Evolutionary conservation across 2,329 filamentous ascomycete genomes (phyloP).

Genomic region (Xylariales sp.): DNA sequence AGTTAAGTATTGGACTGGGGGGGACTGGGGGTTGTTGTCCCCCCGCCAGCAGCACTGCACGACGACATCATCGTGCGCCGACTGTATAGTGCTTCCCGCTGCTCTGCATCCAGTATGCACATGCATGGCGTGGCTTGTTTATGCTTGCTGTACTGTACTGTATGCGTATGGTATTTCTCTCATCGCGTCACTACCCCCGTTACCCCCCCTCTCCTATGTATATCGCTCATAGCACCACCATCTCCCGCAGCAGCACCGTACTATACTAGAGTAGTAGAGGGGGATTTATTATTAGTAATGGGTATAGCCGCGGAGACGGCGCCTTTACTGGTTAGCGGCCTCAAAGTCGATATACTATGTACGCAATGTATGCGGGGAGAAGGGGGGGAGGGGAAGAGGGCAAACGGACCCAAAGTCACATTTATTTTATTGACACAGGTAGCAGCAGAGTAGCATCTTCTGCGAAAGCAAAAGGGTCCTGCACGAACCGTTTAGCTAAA

Average conservation of each 20-base stretch:
- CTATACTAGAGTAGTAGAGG: no score
- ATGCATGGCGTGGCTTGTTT: conserved; percentile 15
- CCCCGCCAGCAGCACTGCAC: background rate
- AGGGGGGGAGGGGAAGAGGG: background rate
- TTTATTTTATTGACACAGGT: background rate
- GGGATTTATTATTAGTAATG: background rate
- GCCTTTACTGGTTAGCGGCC: background rate
- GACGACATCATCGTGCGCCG: conserved; percentile 18
- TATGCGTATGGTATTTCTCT: background rate
- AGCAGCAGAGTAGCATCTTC: background rate
- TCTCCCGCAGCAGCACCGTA: no score
- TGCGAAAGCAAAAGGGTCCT: background rate
- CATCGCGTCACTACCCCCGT: conserved; percentile 18
- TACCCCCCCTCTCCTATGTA: conserved; percentile 4
- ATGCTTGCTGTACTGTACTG: background rate
- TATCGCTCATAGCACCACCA: no score
- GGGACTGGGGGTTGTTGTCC: background rate
- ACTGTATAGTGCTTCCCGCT: background rate
- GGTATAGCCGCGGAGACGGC: background rate
- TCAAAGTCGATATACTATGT: background rate
- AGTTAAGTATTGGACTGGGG: conserved; percentile 9
- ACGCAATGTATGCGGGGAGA: background rate
- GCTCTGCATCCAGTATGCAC: background rate
- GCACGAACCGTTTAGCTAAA: conserved; percentile 7
- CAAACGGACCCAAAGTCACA: background rate